phyloP scores from a whole-genome alignment of 106 monocot genomes.

The Phalaenopsis aphrodite region DNA sequence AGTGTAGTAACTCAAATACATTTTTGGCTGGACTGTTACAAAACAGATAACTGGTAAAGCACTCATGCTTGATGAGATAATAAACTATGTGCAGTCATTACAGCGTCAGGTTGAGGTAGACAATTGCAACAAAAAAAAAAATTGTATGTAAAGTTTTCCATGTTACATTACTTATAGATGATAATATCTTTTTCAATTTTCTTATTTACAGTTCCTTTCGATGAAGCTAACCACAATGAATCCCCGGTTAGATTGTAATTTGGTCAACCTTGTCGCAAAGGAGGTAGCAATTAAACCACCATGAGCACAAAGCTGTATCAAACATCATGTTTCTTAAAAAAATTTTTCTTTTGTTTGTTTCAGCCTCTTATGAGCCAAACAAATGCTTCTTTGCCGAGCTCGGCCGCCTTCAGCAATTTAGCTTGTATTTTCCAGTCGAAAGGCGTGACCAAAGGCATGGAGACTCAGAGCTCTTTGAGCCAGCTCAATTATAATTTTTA shows the following conservation, averaged over 20 bases:
- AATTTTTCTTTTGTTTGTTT: too few species aligned
- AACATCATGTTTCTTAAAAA: too few species aligned
- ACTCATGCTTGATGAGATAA: conserved; percentile 51
- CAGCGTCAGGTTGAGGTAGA: conserved; percentile 41
- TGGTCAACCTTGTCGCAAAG: conserved; percentile 44
- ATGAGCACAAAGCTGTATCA: too few species aligned
- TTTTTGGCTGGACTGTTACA: background rate
- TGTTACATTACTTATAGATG: too few species aligned
- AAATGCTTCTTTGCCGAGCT: too few species aligned
- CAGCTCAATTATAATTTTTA: background rate
- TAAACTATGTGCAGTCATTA: conserved; percentile 52
- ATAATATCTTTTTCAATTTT: too few species aligned
- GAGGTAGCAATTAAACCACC: conserved; percentile 22
- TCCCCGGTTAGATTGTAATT: conserved; percentile 29
- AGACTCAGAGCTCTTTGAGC: background rate
- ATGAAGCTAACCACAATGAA: conserved; percentile 60
- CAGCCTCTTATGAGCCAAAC: too few species aligned
- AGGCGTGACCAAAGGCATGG: background rate
- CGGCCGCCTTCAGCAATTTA: background rate
- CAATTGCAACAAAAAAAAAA: background rate
- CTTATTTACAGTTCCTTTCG: conserved; percentile 46
- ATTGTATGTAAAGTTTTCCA: too few species aligned
- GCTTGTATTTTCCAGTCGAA: background rate
- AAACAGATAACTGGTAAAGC: conserved; percentile 37
- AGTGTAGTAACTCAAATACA: background rate